phyloP scores from a whole-genome alignment of 805 yeast genomes.

The Saccharomycopsis capsularis region DNA sequence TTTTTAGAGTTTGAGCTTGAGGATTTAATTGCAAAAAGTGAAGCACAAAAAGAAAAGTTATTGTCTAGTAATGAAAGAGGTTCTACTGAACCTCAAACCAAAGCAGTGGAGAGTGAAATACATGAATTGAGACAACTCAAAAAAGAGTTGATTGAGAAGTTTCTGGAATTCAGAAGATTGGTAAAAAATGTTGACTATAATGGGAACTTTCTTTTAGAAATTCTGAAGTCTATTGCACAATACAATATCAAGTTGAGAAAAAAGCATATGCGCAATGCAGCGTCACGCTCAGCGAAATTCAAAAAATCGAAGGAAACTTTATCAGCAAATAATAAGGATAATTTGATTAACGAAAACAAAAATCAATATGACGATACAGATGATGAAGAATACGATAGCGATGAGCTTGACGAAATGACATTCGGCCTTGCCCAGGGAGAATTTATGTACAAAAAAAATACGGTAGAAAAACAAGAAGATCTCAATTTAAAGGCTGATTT shows the following conservation, averaged over 20 bases:
- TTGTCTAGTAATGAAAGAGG: conserved; percentile 53
- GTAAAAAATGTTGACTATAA: conserved; percentile 6
- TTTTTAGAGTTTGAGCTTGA: conserved; percentile 26
- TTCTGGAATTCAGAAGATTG: conserved; percentile 3
- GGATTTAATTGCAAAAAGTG: conserved; percentile 24
- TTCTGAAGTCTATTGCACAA: conserved; percentile 5
- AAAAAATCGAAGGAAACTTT: neutral
- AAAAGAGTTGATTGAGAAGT: conserved; percentile 1
- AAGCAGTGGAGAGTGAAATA: conserved; percentile 38
- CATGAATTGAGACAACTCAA: conserved; percentile 8
- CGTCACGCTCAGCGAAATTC: conserved; percentile 6
- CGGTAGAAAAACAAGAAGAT: neutral
- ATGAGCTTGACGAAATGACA: conserved; percentile 19
- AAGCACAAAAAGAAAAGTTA: conserved; percentile 35
- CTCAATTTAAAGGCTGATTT: conserved; percentile 3
- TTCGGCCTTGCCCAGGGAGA: neutral
- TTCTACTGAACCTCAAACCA: conserved; percentile 56
- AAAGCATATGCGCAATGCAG: conserved; percentile 16
- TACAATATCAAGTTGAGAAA: conserved; percentile 8
- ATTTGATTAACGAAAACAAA: neutral
- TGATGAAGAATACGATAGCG: conserved; percentile 17
- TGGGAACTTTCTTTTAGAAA: conserved; percentile 3
- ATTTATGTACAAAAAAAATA: no score
- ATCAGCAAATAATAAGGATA: conserved; percentile 18
- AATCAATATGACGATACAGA: conserved; percentile 20